Evolutionary conservation across 1,284 basidiomycete species (phyloP), one percentile per base, ranked within the genome.

Genomic region (Ganoderma resinaceum): DNA sequence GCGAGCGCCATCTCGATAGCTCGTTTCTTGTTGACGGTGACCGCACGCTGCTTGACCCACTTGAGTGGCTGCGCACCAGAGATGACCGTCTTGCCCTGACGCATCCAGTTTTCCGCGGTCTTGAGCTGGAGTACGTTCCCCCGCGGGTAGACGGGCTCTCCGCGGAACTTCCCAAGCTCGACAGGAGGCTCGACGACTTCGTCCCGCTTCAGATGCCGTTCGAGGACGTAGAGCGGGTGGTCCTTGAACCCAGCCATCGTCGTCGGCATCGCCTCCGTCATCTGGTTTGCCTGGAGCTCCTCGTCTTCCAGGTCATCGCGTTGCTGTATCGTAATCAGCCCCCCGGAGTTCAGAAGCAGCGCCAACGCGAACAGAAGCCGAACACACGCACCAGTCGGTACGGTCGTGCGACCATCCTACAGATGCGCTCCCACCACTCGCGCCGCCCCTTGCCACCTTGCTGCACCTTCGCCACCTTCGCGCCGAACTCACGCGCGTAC

Each of bases 51-150:
- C 81, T 98, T 98, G 72, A 95, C 91, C 85, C 90, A 90, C 82
- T 99, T 99, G 81, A 98, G 84, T 3, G 97, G 92, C 73, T 96
- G 93, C 75, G 91, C 90, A 11, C 92, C 91, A 66, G 88, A 85
- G 74, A 87, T 89, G 68, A 99, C 84, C 63, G 84, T 83, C 35
- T 95, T 86, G 0, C 98, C 96, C 58, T 89, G 89, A 14, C 97
- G 90, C 90, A 97, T 93, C 96, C 97, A 99, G 76, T 94, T 97
- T 78, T 99, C 97, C 23, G 94, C 89, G 1, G 95, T 94, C 79
- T 97, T 97, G 66, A 98, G 87, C 3, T 88, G 81, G 23, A 97
- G 84, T 7, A 99, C 95, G 63, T 93, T 88, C 1, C 89, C 88
- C 37, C 97, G 92, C 49, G 94, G 87, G 79, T 94, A 99, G n/a